These are phyloP conservation scores for Mycena galopus DNA, from an alignment of 768 basidiomycete species.

Conservation along the genomic window DNA sequence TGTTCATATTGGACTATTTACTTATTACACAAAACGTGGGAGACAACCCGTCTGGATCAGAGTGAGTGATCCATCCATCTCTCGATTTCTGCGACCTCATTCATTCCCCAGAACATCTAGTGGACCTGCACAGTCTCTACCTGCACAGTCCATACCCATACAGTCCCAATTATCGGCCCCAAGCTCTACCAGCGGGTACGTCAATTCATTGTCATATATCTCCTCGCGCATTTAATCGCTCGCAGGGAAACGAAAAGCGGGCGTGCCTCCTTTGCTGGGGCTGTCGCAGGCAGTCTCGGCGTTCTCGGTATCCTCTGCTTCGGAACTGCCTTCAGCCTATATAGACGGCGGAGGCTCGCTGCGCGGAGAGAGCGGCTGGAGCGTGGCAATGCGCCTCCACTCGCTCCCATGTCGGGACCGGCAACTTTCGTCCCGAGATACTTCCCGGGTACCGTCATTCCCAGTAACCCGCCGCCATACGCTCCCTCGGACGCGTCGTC, in stretches of 20 bases:
- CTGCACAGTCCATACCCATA: too few relatives aligned
- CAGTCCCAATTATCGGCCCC: constrained; percentile 4
- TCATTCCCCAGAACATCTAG: neutral
- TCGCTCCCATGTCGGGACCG: constrained; percentile 55
- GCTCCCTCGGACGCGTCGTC: constrained; percentile 42
- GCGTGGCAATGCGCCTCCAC: constrained; percentile 32
- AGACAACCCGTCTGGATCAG: neutral
- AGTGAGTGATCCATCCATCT: constrained; percentile 5
- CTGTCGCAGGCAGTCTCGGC: constrained; percentile 65
- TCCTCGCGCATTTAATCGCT: neutral
- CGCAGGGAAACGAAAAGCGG: constrained; percentile 6
- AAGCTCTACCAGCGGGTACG: constrained; percentile 1
- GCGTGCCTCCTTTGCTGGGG: constrained; percentile 65
- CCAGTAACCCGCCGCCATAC: constrained; percentile 56
- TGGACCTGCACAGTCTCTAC: too few relatives aligned
- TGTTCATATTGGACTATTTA: constrained; percentile 64
- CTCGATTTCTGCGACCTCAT: neutral
- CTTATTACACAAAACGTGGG: constrained; percentile 49
- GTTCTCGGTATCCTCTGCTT: constrained; percentile 61
- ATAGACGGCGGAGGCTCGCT: constrained; percentile 57
- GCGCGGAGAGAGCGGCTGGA: constrained; percentile 56
- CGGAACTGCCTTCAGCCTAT: constrained; percentile 65
- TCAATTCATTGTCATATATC: neutral
- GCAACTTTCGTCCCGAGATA: constrained; percentile 67
- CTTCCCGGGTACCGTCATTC: constrained; percentile 65